Conservation (phyloP, 2,329 filamentous ascomycete genomes). For the Aspergillus felis region DNA sequence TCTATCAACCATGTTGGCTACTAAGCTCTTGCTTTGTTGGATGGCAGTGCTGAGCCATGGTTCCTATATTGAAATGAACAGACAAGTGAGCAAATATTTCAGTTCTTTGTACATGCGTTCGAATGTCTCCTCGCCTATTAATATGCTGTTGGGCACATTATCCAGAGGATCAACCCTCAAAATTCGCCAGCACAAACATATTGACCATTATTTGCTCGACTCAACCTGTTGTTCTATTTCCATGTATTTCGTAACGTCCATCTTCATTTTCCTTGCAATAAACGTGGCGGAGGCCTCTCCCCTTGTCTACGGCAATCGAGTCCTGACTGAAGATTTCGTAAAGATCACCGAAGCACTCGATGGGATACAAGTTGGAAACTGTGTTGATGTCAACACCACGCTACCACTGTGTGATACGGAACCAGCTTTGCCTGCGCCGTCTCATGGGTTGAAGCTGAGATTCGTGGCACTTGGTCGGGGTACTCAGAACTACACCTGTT, state of each 20-base stretch:
- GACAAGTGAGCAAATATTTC: conserved; percentile 4
- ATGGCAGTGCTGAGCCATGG: conserved; percentile 18
- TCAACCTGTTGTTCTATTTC: background rate
- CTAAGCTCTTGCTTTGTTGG: conserved; percentile 16
- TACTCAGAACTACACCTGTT: conserved; percentile 51
- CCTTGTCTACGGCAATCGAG: background rate
- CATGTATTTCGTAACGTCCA: background rate
- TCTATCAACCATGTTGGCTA: conserved; percentile 1
- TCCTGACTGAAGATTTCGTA: background rate
- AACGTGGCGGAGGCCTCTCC: background rate
- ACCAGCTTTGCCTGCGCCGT: conserved; percentile 26
- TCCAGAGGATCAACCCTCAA: background rate
- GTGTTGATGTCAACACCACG: conserved; percentile 12
- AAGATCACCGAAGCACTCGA: background rate
- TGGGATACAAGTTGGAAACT: conserved; percentile 16
- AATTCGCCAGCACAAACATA: background rate
- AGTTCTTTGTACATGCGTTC: background rate
- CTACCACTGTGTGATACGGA: conserved; percentile 18
- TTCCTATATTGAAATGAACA: background rate
- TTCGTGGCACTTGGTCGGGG: conserved; percentile 46
- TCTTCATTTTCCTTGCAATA: background rate
- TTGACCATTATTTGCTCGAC: background rate
- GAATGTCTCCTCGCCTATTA: background rate
- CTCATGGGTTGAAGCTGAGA: conserved; percentile 32
- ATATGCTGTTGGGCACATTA: background rate